These are phyloP conservation scores for Mycena capillaripes DNA, from an alignment of 768 basidiomycete species.

Conservation along the genomic window DNA sequence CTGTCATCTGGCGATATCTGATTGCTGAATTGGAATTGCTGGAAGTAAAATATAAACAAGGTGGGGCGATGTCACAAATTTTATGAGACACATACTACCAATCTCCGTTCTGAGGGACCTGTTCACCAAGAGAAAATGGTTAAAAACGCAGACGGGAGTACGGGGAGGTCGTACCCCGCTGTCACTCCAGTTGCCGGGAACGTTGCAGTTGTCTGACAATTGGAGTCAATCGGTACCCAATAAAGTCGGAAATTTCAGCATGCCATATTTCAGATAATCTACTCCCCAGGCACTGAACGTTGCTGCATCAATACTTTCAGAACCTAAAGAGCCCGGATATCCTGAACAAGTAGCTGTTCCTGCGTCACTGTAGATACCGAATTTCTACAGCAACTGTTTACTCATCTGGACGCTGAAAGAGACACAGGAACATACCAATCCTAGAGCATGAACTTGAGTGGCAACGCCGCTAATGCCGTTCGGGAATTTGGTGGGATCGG, in stretches of 20 bases:
- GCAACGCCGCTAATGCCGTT: constrained; percentile 63
- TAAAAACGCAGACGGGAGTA: constrained; percentile 24
- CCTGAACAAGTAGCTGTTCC: constrained; percentile 67
- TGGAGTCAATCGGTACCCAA: neutral
- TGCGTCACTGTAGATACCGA: constrained; percentile 56
- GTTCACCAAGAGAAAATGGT: neutral
- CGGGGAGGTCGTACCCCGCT: neutral
- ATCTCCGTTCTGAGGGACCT: constrained; percentile 55
- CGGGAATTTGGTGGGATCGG: constrained; percentile 68
- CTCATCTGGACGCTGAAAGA: too few species aligned
- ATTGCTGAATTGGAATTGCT: constrained; percentile 72
- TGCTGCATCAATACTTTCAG: constrained; percentile 63
- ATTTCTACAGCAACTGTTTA: neutral
- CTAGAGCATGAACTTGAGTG: constrained; percentile 59
- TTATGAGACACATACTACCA: constrained; percentile 59
- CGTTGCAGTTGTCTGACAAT: constrained; percentile 64
- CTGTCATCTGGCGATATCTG: constrained; percentile 70
- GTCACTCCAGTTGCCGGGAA: constrained; percentile 67
- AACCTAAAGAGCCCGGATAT: constrained; percentile 68
- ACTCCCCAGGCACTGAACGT: constrained; percentile 69
- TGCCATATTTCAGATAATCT: constrained; percentile 71
- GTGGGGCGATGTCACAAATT: neutral
- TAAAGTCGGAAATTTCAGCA: constrained; percentile 5
- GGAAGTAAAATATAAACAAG: neutral
- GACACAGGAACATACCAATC: constrained; percentile 40